A percentile compares a stretch with the other conserved stretches of the same genome.
Evolutionary conservation across 2,329 filamentous ascomycete genomes (phyloP).

Genomic region (Claviceps digitariae): DNA sequence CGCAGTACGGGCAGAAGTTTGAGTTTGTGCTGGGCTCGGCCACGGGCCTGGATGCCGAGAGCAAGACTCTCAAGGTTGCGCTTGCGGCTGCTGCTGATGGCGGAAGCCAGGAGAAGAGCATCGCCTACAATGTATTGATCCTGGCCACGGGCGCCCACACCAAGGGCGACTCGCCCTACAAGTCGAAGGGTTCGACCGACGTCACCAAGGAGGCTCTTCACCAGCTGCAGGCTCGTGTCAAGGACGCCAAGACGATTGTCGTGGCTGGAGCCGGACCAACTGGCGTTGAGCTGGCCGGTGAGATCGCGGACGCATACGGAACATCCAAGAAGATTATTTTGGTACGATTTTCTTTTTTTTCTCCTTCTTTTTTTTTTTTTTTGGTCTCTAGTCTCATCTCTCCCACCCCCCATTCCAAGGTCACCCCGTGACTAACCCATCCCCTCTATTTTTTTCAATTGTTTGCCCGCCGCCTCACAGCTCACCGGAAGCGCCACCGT

Average conservation of each 20-base stretch:
- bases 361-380: not conserved
- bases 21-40: constrained; percentile 37
- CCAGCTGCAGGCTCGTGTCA: constrained; percentile 13
- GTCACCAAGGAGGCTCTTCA: constrained; percentile 24
- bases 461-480: not conserved
- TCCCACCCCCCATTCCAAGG: too few relatives aligned
- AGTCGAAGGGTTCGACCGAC: constrained; percentile 31
- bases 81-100: not conserved
- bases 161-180: constrained; percentile 30
- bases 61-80: constrained; percentile 27
- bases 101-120: not conserved
- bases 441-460: not conserved
- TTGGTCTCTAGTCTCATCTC: too few relatives aligned
- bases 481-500: not conserved
- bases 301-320: constrained; percentile 18
- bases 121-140: constrained; percentile 30
- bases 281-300: constrained; percentile 24
- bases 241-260: constrained; percentile 18
- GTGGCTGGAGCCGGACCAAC: constrained; percentile 25
- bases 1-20: constrained; percentile 15
- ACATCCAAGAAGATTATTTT: constrained; percentile 6
- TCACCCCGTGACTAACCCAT: too few relatives aligned
- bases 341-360: not conserved
- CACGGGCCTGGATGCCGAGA: constrained; percentile 18
- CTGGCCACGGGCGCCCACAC: constrained; percentile 38